Evolutionary conservation across 345 rosid species (phyloP).

Genomic region (Eucalyptus urophylla): DNA sequence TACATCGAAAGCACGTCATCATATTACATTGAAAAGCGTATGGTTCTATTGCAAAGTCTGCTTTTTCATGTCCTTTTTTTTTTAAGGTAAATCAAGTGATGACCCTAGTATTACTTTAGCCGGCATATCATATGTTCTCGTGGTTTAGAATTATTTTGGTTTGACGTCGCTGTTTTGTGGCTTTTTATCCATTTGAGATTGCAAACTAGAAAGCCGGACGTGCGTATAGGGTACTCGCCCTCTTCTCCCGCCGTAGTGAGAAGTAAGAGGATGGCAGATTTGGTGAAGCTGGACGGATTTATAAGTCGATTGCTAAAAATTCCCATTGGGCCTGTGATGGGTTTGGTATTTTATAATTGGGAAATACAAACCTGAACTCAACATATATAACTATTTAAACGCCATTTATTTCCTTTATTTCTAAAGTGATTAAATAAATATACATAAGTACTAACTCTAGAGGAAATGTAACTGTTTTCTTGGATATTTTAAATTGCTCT

Average conservation of each 20-base stretch:
- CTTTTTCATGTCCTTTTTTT: neutral
- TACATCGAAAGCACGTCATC: neutral
- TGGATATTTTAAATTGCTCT: neutral
- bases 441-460: neutral
- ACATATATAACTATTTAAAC: neutral
- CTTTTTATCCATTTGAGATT: neutral
- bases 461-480: neutral
- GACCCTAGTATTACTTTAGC: neutral
- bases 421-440: neutral
- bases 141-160: neutral
- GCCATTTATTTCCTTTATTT: neutral
- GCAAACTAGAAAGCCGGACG: neutral
- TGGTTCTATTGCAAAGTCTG: neutral
- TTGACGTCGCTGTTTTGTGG: neutral
- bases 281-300: neutral
- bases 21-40: neutral
- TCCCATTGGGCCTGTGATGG: neutral
- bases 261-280: neutral
- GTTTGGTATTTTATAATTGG: neutral
- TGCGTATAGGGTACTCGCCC: neutral
- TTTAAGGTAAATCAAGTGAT: neutral
- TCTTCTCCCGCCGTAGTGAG: neutral
- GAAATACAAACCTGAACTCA: neutral
- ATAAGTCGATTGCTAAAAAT: neutral
- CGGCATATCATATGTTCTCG: neutral